A percentile compares a stretch with the other conserved stretches of the same genome.
phyloP scores from a whole-genome alignment of 306 rosid species.

The Hippophae tibetana region DNA sequence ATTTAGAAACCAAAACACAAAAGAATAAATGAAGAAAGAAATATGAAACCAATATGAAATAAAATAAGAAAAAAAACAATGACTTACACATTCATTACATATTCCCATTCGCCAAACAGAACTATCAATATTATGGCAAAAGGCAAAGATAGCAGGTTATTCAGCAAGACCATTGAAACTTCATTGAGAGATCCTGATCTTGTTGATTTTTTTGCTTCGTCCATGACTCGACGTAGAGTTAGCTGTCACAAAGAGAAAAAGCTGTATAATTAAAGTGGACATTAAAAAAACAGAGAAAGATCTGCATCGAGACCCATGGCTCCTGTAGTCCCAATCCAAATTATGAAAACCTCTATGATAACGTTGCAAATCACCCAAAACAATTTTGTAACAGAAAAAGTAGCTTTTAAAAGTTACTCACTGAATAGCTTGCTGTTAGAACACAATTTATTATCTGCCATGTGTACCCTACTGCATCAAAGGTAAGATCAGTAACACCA shows the following conservation, averaged over 20 bases:
- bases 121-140: constrained; percentile 55
- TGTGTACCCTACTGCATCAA: constrained; percentile 56
- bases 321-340: constrained; percentile 7
- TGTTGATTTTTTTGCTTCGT: constrained; percentile 66
- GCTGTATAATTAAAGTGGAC: constrained; percentile 3
- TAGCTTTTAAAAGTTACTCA: constrained; percentile 20
- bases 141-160: constrained; percentile 72
- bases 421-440: constrained; percentile 79
- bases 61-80: background rate
- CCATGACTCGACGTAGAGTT: constrained; percentile 75
- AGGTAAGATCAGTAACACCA: constrained; percentile 80
- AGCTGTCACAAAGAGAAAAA: constrained; percentile 37
- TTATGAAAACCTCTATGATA: constrained; percentile 5
- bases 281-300: background rate
- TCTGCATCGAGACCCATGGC: constrained; percentile 3
- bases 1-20: constrained; percentile 16
- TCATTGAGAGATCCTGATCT: constrained; percentile 75
- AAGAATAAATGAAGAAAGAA: constrained; percentile 4
- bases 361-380: constrained; percentile 7
- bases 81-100: constrained; percentile 61
- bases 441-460: constrained; percentile 77
- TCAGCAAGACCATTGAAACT: constrained; percentile 91
- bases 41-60: constrained; percentile 1
- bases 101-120: constrained; percentile 67
- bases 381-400: background rate